Percentiles rank a stretch among this genome's conserved stretches.
Conservation (phyloP, 192 early-diverging fungal species). For the Entophlyctis luteolus region DNA sequence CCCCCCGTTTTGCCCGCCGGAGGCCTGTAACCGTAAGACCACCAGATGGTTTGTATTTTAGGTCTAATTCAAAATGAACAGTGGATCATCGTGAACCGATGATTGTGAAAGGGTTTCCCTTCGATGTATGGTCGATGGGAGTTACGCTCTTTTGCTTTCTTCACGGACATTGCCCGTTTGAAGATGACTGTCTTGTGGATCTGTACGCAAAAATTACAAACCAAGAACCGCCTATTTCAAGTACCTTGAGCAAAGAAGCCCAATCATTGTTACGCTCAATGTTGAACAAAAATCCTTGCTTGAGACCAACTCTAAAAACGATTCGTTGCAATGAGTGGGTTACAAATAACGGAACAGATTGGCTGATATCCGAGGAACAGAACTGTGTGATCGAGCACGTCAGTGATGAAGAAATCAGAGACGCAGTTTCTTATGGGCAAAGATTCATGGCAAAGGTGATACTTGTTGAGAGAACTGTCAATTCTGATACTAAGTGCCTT, state of each 20-base stretch:
- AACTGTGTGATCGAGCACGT: constrained; percentile 48
- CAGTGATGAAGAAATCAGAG: constrained; percentile 49
- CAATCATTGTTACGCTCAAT: constrained; percentile 38
- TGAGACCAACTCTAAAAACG: constrained; percentile 31
- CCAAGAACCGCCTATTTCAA: constrained; percentile 26
- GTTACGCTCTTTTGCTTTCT: constrained; percentile 57
- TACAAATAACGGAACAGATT: constrained; percentile 31
- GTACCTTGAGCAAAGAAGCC: constrained; percentile 24
- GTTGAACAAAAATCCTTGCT: constrained; percentile 44
- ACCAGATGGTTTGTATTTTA: background rate
- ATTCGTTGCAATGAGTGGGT: constrained; percentile 47
- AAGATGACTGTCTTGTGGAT: constrained; percentile 36
- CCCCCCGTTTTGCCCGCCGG: constrained; percentile 53
- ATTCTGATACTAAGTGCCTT: background rate
- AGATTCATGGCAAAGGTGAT: background rate
- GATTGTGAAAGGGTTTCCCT: constrained; percentile 37
- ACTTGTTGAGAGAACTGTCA: background rate
- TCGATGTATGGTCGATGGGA: constrained; percentile 61
- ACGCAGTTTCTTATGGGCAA: constrained; percentile 39
- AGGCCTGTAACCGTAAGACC: constrained; percentile 46
- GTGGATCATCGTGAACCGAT: background rate
- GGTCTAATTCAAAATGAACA: background rate
- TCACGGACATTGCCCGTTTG: constrained; percentile 52
- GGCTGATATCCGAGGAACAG: constrained; percentile 41
- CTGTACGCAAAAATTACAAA: constrained; percentile 44